Evolutionary conservation across 2,329 filamentous ascomycete species (phyloP), one percentile per base, ranked within the genome.

Genomic region (Verticillium longisporum): DNA sequence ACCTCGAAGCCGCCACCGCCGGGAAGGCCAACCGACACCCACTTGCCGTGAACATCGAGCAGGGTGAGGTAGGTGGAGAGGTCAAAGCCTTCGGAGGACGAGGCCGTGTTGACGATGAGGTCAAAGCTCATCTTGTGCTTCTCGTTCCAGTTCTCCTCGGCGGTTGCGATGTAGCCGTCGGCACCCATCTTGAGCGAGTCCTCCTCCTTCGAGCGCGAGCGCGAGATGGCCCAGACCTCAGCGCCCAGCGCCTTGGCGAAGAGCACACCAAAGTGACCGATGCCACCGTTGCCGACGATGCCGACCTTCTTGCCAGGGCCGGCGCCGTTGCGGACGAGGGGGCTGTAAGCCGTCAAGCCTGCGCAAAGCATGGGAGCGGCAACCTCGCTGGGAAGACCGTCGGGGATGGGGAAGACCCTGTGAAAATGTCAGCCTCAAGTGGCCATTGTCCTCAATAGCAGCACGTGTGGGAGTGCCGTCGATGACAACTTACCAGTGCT

Each of bases 311-410:
- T 91, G 64, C 91, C 91, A 1, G 89, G 89, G 0, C 89, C 89
- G 62, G 83, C 83, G 26, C 89, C 89, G 69, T 92, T 87, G 57
- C 91, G 84, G 65, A 90, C 87, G 14, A 96, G 81, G 1, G 92
- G 91, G 63, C 85, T 89, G 78, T 87, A 96, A 62, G 87, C 86
- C 3, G 92, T 96, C 66, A 96, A 81, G 65, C 92, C 92, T 50
- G 90, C 92, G 74, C 92, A 96, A 67, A 95, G 82, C 89, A 93
- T 92, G 10, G 89, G 90, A 1, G 90, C 91, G 1, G 88, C 90
- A 58, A 87, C 75, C 60, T 77, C 74, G 66, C 80, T 83, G 10
- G 79, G 68, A 55, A 96, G 82, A 59, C 80, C 84, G 36, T 92
- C 90, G 38, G 91, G 92, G 65, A 96, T 93, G 69, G 89, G 88